A percentile compares a stretch with the other conserved stretches of the same genome.
Evolutionary conservation across 2,329 filamentous ascomycete species (phyloP).

Genomic region (Verticillium alfalfae): DNA sequence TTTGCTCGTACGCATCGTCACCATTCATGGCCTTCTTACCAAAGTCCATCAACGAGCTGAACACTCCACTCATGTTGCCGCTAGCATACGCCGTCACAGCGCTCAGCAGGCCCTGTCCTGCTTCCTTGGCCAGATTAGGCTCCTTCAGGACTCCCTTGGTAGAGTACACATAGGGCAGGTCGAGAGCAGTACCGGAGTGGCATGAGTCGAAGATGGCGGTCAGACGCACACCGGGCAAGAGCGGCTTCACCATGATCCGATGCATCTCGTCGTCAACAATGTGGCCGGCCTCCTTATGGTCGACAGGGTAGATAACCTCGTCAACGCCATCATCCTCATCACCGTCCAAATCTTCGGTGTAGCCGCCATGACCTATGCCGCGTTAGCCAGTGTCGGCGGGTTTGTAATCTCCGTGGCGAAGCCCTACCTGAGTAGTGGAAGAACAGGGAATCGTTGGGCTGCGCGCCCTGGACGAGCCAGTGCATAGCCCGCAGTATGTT

Average conservation of each 20-base stretch:
- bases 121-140: conserved; percentile 63
- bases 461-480: conserved; percentile 92
- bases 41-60: conserved; percentile 72
- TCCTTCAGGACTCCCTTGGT: conserved; percentile 65
- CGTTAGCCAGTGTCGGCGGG: conserved; percentile 2
- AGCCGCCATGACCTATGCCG: conserved; percentile 67
- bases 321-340: conserved; percentile 80
- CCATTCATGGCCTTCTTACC: conserved; percentile 85
- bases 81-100: conserved; percentile 54
- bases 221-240: conserved; percentile 50
- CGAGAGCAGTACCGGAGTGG: conserved; percentile 61
- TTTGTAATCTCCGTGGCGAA: background rate
- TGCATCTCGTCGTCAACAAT: conserved; percentile 84
- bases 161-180: conserved; percentile 64
- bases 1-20: conserved; percentile 73
- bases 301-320: conserved; percentile 79
- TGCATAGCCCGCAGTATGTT: conserved; percentile 97
- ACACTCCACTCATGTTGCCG: conserved; percentile 79
- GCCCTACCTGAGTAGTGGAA: conserved; percentile 88
- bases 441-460: conserved; percentile 89
- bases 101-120: conserved; percentile 56
- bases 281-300: conserved; percentile 73
- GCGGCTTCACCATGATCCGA: conserved; percentile 59
- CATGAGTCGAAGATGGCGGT: conserved; percentile 63
- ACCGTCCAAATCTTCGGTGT: conserved; percentile 72